Conservation (phyloP, 2,329 filamentous ascomycete species). For the Exserohilum turcica region DNA sequence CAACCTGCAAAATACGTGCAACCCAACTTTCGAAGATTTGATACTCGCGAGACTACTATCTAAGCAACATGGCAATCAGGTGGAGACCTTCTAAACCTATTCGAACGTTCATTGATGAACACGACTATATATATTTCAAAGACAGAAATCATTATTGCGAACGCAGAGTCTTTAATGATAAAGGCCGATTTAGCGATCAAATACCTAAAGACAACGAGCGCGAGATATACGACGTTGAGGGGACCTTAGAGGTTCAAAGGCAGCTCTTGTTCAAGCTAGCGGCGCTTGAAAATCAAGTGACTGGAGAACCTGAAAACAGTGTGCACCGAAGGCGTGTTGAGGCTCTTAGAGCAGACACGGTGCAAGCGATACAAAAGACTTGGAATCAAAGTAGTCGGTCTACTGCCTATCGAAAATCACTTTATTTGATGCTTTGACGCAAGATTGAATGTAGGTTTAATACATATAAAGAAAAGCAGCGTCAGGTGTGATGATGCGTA, state of each 20-base stretch:
- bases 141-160: slow-evolving; percentile 8
- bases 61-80: slow-evolving; percentile 18
- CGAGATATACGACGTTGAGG: slow-evolving; percentile 12
- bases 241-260: slow-evolving; percentile 17
- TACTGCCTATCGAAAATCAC: background rate
- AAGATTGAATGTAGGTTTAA: background rate
- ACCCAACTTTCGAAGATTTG: background rate
- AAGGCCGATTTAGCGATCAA: slow-evolving; percentile 2
- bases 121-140: background rate
- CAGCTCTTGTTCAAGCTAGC: slow-evolving; percentile 18
- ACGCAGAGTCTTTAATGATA: slow-evolving; percentile 16
- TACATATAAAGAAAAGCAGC: background rate
- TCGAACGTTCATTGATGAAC: slow-evolving; percentile 7
- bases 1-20: background rate
- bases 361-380: slow-evolving; percentile 13
- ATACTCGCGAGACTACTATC: slow-evolving; percentile 3
- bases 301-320: slow-evolving; percentile 4
- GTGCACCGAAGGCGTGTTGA: slow-evolving; percentile 3
- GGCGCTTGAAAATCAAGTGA: slow-evolving; percentile 16
- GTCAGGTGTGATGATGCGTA: background rate
- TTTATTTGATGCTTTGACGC: background rate
- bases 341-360: slow-evolving; percentile 8
- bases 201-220: slow-evolving; percentile 2
- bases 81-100: slow-evolving; percentile 8
- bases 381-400: slow-evolving; percentile 9